Evolutionary conservation across 2,329 filamentous ascomycete genomes (phyloP), one percentile per base, ranked within the genome.

Genomic region (Paracorniculantispora psalliotae): DNA sequence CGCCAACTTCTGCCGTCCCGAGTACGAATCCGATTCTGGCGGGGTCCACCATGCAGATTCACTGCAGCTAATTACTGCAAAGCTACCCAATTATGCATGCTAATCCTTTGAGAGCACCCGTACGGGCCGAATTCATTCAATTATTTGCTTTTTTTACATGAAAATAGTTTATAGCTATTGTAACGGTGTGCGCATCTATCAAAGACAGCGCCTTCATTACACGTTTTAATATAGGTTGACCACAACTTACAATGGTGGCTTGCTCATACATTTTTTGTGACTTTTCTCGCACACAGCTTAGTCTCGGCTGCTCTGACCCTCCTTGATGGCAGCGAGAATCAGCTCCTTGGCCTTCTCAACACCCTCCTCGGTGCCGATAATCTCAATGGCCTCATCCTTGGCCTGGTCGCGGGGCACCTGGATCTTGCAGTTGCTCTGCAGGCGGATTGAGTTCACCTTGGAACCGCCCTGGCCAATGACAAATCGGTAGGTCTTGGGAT

Each of bases 371-470:
- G 81, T 83, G 41, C 94, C 94, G 37, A 88, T 80, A 67, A 99
- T 89, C 77, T 96, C 91, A 71, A 99, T 97, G 4, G 93, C 91
- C 73, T 97, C 92, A 51, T 83, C 81, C 63, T 77, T 79, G 48
- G 78, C 79, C 73, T 96, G 89, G 68, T 91, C 88, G 65, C 90
- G 87, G 23, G 94, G 94, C 43, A 99, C 93, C 64, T 92, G 92
- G 71, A 99, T 96, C 76, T 89, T 92, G 75, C 92, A 97, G 58
- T 90, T 90, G 54, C 92, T 97, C 79, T 94, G 86, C 77, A 91
- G 91, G 66, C 94, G 87, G 71, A 99, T 97, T 44, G 85, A 79
- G 75, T 97, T 97, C 72, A 99, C 96, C 74, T 93, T 93, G 73
- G 85, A 89, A 61, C 94, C 94, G 61, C 89, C 90, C 64, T 88